Evolutionary conservation across 345 rosid genomes (phyloP).

Genomic region (Eucalyptus curtisii): DNA sequence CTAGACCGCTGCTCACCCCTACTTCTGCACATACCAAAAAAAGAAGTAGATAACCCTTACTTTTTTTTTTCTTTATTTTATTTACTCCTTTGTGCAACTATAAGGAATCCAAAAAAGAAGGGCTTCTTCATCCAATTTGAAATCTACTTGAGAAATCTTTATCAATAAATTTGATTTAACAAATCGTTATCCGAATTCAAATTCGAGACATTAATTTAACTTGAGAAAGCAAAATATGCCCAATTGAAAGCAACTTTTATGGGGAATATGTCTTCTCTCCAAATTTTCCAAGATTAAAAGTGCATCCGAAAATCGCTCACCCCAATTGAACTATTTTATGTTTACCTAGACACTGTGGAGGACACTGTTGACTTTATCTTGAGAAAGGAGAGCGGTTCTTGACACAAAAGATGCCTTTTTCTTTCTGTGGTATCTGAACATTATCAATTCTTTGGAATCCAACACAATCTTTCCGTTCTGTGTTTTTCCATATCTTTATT

Average conservation of each 20-base stretch:
- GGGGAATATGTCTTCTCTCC: neutral
- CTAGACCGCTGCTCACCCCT: no score
- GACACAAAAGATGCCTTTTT: neutral
- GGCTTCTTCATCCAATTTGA: no score
- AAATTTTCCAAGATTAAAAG: neutral
- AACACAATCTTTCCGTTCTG: neutral
- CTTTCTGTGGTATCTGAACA: neutral
- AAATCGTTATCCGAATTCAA: no score
- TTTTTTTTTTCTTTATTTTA: no score
- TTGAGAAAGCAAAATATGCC: neutral
- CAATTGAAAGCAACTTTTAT: neutral
- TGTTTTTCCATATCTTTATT: neutral
- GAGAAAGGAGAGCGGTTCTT: slow-evolving; percentile 23
- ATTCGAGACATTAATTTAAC: no score
- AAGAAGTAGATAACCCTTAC: no score
- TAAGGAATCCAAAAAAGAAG: no score
- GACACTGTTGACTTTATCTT: slow-evolving; percentile 71
- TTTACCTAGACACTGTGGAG: slow-evolving; percentile 46
- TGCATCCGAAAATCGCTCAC: neutral
- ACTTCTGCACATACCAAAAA: no score
- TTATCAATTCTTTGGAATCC: neutral
- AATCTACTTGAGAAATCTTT: no score
- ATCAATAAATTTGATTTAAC: no score
- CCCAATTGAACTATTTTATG: neutral
- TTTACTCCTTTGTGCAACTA: no score